Evolutionary conservation across 78 protist species (phyloP).

Genomic region (Emiliania huxleyi): DNA sequence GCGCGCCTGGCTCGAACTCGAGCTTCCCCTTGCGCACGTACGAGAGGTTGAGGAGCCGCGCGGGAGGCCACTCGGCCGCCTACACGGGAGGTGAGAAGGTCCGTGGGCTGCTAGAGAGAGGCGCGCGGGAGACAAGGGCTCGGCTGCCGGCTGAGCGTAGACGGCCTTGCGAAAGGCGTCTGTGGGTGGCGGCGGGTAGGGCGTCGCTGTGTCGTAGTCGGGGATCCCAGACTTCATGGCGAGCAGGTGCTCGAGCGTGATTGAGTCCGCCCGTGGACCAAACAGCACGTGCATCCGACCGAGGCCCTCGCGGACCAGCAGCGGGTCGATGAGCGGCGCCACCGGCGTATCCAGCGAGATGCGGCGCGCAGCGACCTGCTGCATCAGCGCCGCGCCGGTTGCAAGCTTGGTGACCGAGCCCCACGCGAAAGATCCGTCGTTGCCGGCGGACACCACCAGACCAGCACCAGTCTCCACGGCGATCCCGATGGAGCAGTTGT

Average conservation of each 20-base stretch:
- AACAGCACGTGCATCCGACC: neutral
- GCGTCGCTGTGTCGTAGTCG: neutral
- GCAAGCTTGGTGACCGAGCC: neutral
- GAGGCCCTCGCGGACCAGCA: neutral
- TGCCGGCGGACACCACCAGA: neutral
- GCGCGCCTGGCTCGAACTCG: neutral
- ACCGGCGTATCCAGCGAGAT: neutral
- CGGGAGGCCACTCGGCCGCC: neutral
- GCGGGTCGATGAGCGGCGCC: neutral
- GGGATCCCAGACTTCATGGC: neutral
- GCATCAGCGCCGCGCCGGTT: neutral
- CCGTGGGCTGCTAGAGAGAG: no score
- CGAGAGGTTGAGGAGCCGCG: neutral
- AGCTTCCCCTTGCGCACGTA: neutral
- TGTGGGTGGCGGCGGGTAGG: neutral
- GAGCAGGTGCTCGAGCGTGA: neutral
- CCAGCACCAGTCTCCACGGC: neutral
- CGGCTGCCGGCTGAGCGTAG: neutral
- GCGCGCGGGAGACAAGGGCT: no score
- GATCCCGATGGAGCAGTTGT: neutral
- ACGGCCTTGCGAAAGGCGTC: neutral
- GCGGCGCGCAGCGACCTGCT: neutral
- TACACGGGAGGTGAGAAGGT: no score
- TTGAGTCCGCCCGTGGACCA: neutral
- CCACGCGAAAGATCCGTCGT: neutral